Evolutionary conservation across 345 rosid genomes (phyloP).

Genomic region (Boechera retrofracta): DNA sequence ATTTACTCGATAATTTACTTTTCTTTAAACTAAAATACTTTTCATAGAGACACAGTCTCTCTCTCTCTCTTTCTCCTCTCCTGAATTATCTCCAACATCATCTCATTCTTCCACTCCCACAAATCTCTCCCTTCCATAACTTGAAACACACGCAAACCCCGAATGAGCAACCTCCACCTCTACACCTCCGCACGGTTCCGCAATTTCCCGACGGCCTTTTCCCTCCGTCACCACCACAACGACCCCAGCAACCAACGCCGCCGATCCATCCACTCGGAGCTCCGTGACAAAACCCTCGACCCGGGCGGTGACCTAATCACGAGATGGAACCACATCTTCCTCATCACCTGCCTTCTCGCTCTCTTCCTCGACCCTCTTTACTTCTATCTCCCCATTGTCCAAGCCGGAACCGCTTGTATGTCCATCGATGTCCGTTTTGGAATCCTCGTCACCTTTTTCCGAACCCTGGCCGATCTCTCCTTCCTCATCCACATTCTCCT

Average conservation of each 20-base stretch:
- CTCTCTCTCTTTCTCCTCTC: background rate
- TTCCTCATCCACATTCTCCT: slow-evolving; percentile 67
- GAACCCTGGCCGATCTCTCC: slow-evolving; percentile 69
- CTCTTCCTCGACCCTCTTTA: slow-evolving; percentile 86
- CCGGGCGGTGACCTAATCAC: slow-evolving; percentile 67
- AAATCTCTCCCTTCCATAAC: slow-evolving; percentile 40
- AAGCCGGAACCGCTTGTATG: slow-evolving; percentile 63
- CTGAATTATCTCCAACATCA: slow-evolving; percentile 23
- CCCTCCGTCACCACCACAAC: slow-evolving; percentile 49
- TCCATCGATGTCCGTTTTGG: slow-evolving; percentile 54
- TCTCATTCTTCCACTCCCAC: slow-evolving; percentile 38
- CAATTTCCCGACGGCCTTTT: slow-evolving; percentile 50
- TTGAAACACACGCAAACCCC: slow-evolving; percentile 27
- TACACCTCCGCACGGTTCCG: slow-evolving; percentile 53
- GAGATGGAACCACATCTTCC: slow-evolving; percentile 79
- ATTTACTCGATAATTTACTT: background rate
- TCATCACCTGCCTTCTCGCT: slow-evolving; percentile 66
- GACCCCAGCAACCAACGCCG: slow-evolving; percentile 48
- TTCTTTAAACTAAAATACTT: background rate
- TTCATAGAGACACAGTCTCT: background rate
- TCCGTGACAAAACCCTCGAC: slow-evolving; percentile 62
- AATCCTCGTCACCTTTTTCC: slow-evolving; percentile 61
- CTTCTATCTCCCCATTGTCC: slow-evolving; percentile 68
- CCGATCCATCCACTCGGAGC: slow-evolving; percentile 36
- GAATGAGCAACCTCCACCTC: slow-evolving; percentile 52